Evolutionary conservation across 345 rosid genomes (phyloP), one percentile per base, ranked within the genome.

Genomic region (Eucalyptus virginea): DNA sequence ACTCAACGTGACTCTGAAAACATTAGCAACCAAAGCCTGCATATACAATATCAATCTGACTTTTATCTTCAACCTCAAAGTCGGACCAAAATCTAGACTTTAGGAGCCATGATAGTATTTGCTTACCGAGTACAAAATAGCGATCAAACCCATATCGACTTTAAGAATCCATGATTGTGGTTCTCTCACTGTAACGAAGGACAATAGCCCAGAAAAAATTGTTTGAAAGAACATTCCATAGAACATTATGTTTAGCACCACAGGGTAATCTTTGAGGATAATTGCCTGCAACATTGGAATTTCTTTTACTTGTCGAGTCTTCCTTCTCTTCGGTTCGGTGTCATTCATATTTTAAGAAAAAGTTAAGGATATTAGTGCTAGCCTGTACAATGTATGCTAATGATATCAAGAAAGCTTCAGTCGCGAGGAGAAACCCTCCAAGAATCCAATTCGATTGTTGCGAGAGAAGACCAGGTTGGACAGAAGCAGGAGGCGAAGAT

Each of bases 41-140:
- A 77, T 77, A 77, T 77, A 37, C 83, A 77, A 77, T 37, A 37
- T 77, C 45, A 37, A 77, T 77, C 83, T 3, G 83, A 40, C 83
- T 77, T 37, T 23, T 23, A 77, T 37, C 83, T 77, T 77, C 47
- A 77, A 77, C 47, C 83, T 77, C 15, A 15, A 77, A 37, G 83
- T 40, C 45, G 3, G 28, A 77, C 4, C 28, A 37, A 77, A 77
- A 37, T 21, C 28, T 37, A 23, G 26, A 37, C 45, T 37, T 21
- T 37, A 77, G 45, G 28, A 72, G 14, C 40, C 24, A 23, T 4
- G 13, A 72, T 37, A 34, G 6, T 3, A 72, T 9, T 2, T 49
- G 40, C 94, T 90, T 90, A 94, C 95, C 8, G 93, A 92, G 90
- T 92, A 94, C 44, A 92, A 28, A 77, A 93, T 90, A 67, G 94